Evolutionary conservation across 257 asterid species (phyloP), one percentile per base, ranked within the genome.

Genomic region (Forsythia suspensa): DNA sequence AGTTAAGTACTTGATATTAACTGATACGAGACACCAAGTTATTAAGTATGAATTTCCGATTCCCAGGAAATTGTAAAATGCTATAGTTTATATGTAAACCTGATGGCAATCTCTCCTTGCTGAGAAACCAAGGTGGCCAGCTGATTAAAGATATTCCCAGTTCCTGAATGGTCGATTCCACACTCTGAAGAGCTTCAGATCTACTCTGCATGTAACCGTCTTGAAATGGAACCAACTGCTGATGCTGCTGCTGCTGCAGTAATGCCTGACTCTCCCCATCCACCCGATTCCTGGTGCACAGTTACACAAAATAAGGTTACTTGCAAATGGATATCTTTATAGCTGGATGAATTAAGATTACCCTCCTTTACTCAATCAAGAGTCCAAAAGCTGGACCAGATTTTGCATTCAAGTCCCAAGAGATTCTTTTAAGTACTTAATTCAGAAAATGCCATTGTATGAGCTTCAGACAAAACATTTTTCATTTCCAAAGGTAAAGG

Each of bases 141-240:
- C 84, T 91, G 97, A 85, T 91, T 90, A 85, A 90, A 91, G 85
- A 90, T 91, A 84, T 76, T 90, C 86, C 55, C 48, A 90, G 90
- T 84, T 90, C 97, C 75, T 88, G 92, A 76, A 91, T 91, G 3
- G 94, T 88, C 36, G 96, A 88, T 79, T 91, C 97, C 57, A 87
- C 93, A 65, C 86, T 91, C 76, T 90, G 93, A 75, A 91, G 90
- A 80, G 95, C 93, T 81, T 90, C 97, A 24, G 95, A 91, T 86
- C 97, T 85, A 82, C 97, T 91, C 82, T 90, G 94, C 97, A 91
- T 88, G 85, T 88, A 91, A 83, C 88, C 88, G 85, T 91, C 97
- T 70, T 90, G 94, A 77, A 86, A 70, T 20, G 97, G 93, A 84
- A 85, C 93, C 87, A 90, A 8, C 88, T 88, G 91, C 82, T 92